Base-by-base conservation (phyloP, 768 basidiomycete species). In the Amanita exitialis region DNA sequence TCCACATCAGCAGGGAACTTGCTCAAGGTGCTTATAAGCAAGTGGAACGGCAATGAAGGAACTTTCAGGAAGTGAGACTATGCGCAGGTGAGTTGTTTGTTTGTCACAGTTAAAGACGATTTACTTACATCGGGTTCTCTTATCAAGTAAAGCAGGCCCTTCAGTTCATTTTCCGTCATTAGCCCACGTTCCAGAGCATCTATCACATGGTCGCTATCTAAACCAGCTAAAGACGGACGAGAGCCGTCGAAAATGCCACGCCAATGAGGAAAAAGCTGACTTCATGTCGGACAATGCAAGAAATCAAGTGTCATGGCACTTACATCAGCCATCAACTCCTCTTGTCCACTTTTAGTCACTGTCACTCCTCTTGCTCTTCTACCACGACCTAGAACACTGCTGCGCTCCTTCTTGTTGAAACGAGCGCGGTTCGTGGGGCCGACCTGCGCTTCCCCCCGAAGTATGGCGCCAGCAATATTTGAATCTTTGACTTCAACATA, bases 61-160 rank as follows among this genome's bases (percentile, higher is more conserved):
- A 86, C 86, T 69, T 92, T 92, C 58, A 92, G 70, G 71, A 91
- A 92, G 62, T 89, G 90, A 15, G 86, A 83, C 86, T 90, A 48
- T 36, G 25, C 23, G 10, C 15, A 3, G 0, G 23, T 39, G 32
- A 21, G 8, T 15, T 27, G 45, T 63, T 15, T 27, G 45, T 63
- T n/a, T 69, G 43, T 25, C 6, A 41, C 27, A 20, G 42, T 20
- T 2, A 30, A 44, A 43, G 35, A 38, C n/a, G n/a, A 6, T 4
- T 18, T 5, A 56, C 83, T 61, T 59, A 87, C 88, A 62, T 89
- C 86, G 1, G 86, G 88, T 25, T 83, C 80, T 54, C 79, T 78
- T 58, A 92, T 82, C 30, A 91, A 76, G 54, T 82, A 77, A 52
- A 82, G 55, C 37, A 92, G 66, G 1, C 79, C 75, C 27, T 77